A percentile compares a stretch with the other conserved stretches of the same genome.
Evolutionary conservation across 2,329 filamentous ascomycete species (phyloP).

Genomic region (Phoma sp.): DNA sequence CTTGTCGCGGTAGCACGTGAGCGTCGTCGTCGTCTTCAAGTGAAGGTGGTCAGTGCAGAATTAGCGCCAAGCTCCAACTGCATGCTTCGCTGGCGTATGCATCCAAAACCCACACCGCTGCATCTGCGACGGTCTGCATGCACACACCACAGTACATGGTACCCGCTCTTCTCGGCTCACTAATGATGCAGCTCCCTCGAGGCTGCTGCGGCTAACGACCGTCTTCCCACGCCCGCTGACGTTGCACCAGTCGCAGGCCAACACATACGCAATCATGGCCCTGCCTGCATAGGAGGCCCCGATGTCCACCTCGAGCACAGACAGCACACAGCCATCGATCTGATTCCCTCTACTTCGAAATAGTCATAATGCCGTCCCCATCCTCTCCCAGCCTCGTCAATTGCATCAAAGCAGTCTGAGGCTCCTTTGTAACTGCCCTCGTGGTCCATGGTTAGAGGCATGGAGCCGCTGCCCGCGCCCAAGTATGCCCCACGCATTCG

Average conservation of each 20-base stretch:
- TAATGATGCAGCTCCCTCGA: constrained; percentile 23
- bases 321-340: constrained; percentile 32
- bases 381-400: constrained; percentile 21
- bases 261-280: constrained; percentile 37
- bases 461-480: constrained; percentile 24
- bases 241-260: constrained; percentile 41
- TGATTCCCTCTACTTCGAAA: constrained; percentile 17
- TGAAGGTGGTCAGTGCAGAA: background rate
- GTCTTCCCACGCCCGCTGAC: constrained; percentile 19
- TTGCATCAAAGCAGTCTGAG: constrained; percentile 9
- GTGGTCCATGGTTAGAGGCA: constrained; percentile 23
- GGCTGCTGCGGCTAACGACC: constrained; percentile 31
- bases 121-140: constrained; percentile 10
- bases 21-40: too few species aligned
- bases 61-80: background rate
- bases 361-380: constrained; percentile 16
- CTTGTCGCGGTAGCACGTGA: constrained; percentile 5
- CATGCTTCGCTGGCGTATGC: constrained; percentile 9
- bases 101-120: constrained; percentile 12
- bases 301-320: constrained; percentile 28
- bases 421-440: constrained; percentile 22
- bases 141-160: background rate
- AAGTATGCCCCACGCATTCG: constrained; percentile 31
- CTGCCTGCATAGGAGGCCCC: constrained; percentile 35
- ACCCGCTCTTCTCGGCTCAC: constrained; percentile 18